Conservation (phyloP, 192 early-diverging fungal species). For the Coemansia erecta region DNA sequence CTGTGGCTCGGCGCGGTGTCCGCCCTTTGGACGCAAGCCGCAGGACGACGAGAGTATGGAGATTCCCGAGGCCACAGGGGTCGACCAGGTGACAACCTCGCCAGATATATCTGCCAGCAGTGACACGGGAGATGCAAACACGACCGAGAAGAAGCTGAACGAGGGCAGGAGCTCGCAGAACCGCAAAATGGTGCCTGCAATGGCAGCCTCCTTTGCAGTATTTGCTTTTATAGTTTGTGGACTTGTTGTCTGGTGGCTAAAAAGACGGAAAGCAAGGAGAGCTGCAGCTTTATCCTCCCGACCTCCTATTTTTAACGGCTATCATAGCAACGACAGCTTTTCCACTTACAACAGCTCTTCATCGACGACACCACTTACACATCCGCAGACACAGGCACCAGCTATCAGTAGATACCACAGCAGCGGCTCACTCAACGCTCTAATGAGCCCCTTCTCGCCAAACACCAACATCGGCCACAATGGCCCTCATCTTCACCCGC, state of each 20-base stretch:
- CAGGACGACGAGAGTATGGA: neutral
- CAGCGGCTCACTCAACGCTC: conserved; percentile 5
- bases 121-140: neutral
- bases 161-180: neutral
- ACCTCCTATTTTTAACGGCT: neutral
- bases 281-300: neutral
- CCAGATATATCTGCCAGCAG: neutral
- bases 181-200: neutral
- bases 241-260: neutral
- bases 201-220: neutral
- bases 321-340: conserved; percentile 7
- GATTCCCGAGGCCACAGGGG: neutral
- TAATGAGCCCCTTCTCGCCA: conserved; percentile 7
- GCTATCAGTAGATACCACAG: conserved; percentile 1
- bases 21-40: conserved; percentile 1
- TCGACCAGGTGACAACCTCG: neutral
- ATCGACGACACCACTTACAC: neutral
- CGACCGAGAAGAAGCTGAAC: neutral
- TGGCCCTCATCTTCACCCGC: neutral
- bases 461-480: neutral
- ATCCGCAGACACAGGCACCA: neutral
- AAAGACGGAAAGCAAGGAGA: conserved; percentile 1
- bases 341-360: conserved; percentile 1
- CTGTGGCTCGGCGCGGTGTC: neutral
- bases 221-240: neutral